Evolutionary conservation across 208 protist genomes (phyloP), one percentile per base, ranked within the genome.

Genomic region (Leishmania major): DNA sequence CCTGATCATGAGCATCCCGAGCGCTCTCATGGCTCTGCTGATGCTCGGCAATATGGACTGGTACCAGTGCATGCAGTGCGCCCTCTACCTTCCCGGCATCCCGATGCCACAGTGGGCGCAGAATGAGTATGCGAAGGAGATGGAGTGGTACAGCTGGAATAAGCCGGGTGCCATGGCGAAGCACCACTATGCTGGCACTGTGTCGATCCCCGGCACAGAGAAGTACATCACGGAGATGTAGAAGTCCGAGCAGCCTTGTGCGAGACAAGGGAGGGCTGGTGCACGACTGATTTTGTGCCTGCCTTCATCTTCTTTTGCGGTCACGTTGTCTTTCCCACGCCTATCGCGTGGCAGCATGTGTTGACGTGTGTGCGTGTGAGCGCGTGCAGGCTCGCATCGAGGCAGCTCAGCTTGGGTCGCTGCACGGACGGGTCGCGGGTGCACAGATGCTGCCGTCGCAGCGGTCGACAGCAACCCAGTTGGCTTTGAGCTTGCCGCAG

Each of bases 1-100:
- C 84, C 55, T 88, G 13, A 59, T 93, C 64, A 85, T 95, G 37
- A 75, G 79, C 78, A 79, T 94, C 73, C 93, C 93, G 13, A 85
- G 87, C 55, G 83, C 83, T 17, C 79, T 96, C 53, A 83, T 89
- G 67, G 90, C 87, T 40, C 87, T 96, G 73, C 75, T 92, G 78
- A 95, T 96, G 93, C 84, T 96, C 40, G 88, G 87, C 78, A 94
- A 96, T 77, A 90, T 93, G 80, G 93, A 96, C 87, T 95, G 91
- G 93, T 96, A 93, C 85, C 89, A 96, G 88, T 87, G 80, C 75
- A 86, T 95, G 64, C 77, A 85, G 76, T 94, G 89, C 75, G 79
- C 84, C 35, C 90, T 81, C 78, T 94, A 89, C 81, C 85, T 91
- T n/a, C 80, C 87, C 15, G 84, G 86, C 59, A 78, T 86, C 71